Conservation (phyloP, 495 filamentous ascomycete species). For the Penicillium coffeae region DNA sequence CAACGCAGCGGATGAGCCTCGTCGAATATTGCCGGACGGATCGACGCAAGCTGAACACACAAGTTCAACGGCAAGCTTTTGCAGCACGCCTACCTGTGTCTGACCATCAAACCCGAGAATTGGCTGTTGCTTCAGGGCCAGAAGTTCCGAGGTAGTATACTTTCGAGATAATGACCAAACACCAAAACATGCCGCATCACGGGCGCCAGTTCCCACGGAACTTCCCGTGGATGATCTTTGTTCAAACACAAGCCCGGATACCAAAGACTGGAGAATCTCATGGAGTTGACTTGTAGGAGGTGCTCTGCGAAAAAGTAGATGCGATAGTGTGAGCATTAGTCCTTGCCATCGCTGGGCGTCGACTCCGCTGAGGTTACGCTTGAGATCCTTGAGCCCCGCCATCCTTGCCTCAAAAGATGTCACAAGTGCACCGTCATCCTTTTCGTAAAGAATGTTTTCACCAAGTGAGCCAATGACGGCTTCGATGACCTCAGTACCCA, state of each 20-base stretch:
- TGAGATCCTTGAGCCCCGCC: slow-evolving; percentile 30
- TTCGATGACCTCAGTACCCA: slow-evolving; percentile 81
- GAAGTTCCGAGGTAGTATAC: slow-evolving; percentile 76
- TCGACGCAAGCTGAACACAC: slow-evolving; percentile 81
- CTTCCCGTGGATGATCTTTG: slow-evolving; percentile 74
- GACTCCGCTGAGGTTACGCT: slow-evolving; percentile 64
- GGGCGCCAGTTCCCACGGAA: slow-evolving; percentile 86
- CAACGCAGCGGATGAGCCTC: slow-evolving; percentile 86
- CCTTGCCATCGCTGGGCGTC: slow-evolving; percentile 89
- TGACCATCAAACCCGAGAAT: slow-evolving; percentile 26
- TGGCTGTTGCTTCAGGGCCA: slow-evolving; percentile 49
- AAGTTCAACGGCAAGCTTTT: slow-evolving; percentile 74
- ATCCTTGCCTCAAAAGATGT: slow-evolving; percentile 33
- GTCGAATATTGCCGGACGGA: slow-evolving; percentile 84
- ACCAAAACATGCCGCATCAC: slow-evolving; percentile 93
- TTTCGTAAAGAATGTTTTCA: slow-evolving; percentile 69
- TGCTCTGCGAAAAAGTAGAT: slow-evolving; percentile 75
- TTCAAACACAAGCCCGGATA: slow-evolving; percentile 78
- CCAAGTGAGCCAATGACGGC: slow-evolving; percentile 72
- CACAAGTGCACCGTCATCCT: slow-evolving; percentile 35
- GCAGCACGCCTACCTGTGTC: slow-evolving; percentile 50
- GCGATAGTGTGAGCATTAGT: slow-evolving; percentile 77
- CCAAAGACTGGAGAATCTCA: slow-evolving; percentile 64
- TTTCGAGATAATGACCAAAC: slow-evolving; percentile 88
- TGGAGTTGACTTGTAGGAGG: slow-evolving; percentile 62